Percentiles rank a stretch among this genome's conserved stretches.
These are phyloP conservation scores for Avena atlantica DNA, from an alignment of 176 grass and related monocot species.

Conservation along the genomic window DNA sequence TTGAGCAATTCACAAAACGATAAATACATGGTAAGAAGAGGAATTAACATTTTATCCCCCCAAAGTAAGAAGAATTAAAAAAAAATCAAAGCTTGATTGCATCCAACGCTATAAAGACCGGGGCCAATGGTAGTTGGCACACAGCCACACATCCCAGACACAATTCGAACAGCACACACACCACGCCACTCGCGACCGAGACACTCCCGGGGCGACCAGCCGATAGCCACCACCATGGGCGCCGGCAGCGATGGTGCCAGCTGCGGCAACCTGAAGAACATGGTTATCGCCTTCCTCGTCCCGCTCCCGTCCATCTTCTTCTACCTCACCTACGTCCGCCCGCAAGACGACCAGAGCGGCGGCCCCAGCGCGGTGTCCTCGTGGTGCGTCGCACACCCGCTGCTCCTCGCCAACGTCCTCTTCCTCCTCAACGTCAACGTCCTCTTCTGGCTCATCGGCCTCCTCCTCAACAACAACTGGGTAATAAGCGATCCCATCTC, in stretches of 20 bases:
- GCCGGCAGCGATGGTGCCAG: slow-evolving; percentile 8
- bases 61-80: background rate
- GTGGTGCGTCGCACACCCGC: slow-evolving; percentile 75
- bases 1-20: background rate
- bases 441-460: slow-evolving; percentile 93
- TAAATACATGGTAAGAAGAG: background rate
- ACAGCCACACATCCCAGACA: background rate
- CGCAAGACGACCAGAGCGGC: background rate
- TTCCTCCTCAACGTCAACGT: slow-evolving; percentile 94
- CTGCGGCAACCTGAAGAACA: slow-evolving; percentile 65
- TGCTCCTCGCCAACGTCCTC: slow-evolving; percentile 83
- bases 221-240: slow-evolving; percentile 39
- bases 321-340: slow-evolving; percentile 67
- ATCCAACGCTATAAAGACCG: background rate
- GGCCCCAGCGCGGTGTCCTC: slow-evolving; percentile 7
- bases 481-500: slow-evolving; percentile 37
- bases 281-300: slow-evolving; percentile 63
- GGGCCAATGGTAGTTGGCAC: background rate
- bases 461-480: slow-evolving; percentile 91
- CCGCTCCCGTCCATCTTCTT: slow-evolving; percentile 91
- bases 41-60: background rate
- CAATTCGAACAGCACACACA: no score
- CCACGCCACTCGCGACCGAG: background rate
- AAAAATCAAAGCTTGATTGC: background rate
- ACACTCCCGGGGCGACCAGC: background rate